Percentiles rank a stretch among this genome's conserved stretches.
These are phyloP conservation scores for Somion occarium DNA, from an alignment of 1,284 basidiomycete genomes.

Conservation along the genomic window DNA sequence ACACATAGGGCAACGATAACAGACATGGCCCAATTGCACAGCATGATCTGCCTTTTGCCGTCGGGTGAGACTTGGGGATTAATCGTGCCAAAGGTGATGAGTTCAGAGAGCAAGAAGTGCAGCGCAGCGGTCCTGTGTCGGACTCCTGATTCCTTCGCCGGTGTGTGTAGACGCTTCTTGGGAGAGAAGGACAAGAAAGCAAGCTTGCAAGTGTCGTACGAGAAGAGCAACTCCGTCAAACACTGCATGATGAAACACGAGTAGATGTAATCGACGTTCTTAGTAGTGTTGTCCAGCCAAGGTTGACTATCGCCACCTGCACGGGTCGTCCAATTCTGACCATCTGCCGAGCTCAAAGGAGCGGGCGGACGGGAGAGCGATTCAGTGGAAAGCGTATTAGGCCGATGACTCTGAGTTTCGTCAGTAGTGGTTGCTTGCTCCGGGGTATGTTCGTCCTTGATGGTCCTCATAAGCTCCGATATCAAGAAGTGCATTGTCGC, in stretches of 20 bases:
- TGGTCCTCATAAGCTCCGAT: constrained; percentile 61
- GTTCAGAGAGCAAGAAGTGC: constrained; percentile 72
- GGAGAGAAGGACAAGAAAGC: constrained; percentile 80
- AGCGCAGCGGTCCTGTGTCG: constrained; percentile 65
- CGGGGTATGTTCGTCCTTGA: constrained; percentile 34
- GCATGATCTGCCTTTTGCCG: constrained; percentile 51
- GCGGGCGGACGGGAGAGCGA: not conserved
- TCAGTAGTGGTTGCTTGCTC: constrained; percentile 13
- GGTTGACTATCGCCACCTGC: not conserved
- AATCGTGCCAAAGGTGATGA: constrained; percentile 75
- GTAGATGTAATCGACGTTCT: constrained; percentile 52
- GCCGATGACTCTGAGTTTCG: not conserved
- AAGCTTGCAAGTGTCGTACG: constrained; percentile 88
- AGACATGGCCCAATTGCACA: constrained; percentile 90
- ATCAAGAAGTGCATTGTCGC: constrained; percentile 69
- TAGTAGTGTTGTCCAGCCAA: constrained; percentile 2
- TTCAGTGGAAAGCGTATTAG: not conserved
- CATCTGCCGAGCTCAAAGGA: constrained; percentile 1
- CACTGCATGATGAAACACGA: constrained; percentile 89
- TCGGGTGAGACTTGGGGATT: constrained; percentile 51
- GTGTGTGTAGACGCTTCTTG: constrained; percentile 60
- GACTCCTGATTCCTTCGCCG: constrained; percentile 49
- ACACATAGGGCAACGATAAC: constrained; percentile 90
- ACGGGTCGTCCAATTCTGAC: not conserved
- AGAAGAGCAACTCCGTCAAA: constrained; percentile 89